These are phyloP conservation scores for Symmetrospora coprosmae DNA, from an alignment of 768 basidiomycete genomes.

Conservation along the genomic window DNA sequence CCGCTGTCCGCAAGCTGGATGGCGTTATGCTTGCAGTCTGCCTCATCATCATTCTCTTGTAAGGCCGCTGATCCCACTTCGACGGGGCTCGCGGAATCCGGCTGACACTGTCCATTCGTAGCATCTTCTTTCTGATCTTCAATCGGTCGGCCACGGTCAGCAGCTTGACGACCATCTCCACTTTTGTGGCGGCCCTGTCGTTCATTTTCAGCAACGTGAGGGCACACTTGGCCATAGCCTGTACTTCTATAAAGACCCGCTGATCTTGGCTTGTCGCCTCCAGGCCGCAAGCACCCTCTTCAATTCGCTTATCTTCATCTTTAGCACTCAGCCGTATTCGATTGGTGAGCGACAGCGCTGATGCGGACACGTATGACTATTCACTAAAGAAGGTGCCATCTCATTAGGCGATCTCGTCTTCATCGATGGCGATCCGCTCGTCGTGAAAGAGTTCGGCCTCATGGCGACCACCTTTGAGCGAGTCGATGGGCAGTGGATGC, in stretches of 20 bases:
- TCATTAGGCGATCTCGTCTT: slow-evolving; percentile 43
- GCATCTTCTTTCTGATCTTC: slow-evolving; percentile 58
- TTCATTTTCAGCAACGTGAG: slow-evolving; percentile 63
- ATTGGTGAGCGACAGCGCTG: slow-evolving; percentile 61
- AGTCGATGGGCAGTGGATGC: slow-evolving; percentile 66
- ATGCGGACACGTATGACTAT: too few species aligned
- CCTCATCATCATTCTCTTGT: slow-evolving; percentile 49
- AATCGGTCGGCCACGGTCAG: slow-evolving; percentile 51
- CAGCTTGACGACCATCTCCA: slow-evolving; percentile 64
- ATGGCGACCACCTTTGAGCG: slow-evolving; percentile 65
- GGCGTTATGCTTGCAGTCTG: slow-evolving; percentile 53
- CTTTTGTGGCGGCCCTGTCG: slow-evolving; percentile 66
- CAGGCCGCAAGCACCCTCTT: slow-evolving; percentile 56
- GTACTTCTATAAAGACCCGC: too few species aligned
- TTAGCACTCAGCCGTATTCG: slow-evolving; percentile 72
- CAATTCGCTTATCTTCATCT: slow-evolving; percentile 70
- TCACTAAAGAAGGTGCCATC: not conserved
- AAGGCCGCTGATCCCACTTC: not conserved
- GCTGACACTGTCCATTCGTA: not conserved
- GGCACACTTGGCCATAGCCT: too few species aligned
- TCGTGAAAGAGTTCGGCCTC: slow-evolving; percentile 63
- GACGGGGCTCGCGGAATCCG: not conserved
- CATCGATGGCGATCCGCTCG: slow-evolving; percentile 54
- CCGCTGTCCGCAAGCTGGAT: slow-evolving; percentile 62
- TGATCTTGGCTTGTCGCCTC: not conserved